phyloP scores from a whole-genome alignment of 257 asterid species.

The Linderniella brevidens region DNA sequence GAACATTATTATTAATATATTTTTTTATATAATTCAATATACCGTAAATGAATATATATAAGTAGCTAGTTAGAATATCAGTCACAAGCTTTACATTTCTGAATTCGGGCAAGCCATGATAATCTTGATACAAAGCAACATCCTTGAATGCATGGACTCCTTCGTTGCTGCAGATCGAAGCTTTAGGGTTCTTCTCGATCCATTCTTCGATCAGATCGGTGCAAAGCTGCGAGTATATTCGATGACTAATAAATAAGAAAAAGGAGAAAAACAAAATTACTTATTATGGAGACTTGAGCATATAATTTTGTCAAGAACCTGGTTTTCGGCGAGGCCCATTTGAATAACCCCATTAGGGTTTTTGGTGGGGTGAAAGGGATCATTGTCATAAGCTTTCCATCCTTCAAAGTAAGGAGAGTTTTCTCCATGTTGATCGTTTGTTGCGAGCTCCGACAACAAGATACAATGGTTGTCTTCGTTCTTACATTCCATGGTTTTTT shows the following conservation, averaged over 20 bases:
- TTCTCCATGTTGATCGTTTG: conserved; percentile 57
- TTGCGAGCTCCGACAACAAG: conserved; percentile 41
- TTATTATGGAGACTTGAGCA: no score
- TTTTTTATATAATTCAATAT: background rate
- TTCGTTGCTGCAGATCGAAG: conserved; percentile 54
- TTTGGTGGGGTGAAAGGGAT: conserved; percentile 50
- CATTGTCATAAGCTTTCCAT: conserved; percentile 65
- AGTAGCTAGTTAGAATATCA: background rate
- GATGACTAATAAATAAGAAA: background rate
- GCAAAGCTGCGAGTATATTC: conserved; percentile 33
- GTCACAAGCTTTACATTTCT: conserved; percentile 24
- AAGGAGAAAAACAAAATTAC: no score
- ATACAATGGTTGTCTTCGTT: conserved; percentile 13
- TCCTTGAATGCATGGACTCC: conserved; percentile 40
- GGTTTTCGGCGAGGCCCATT: conserved; percentile 90
- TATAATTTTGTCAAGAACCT: conserved; percentile 30
- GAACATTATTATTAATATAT: background rate
- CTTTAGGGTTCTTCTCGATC: conserved; percentile 38
- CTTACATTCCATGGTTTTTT: conserved; percentile 29
- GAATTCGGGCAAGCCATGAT: conserved; percentile 64
- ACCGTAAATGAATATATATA: background rate
- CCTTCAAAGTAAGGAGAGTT: conserved; percentile 80
- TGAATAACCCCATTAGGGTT: conserved; percentile 75
- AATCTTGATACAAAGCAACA: conserved; percentile 59
- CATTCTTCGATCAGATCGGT: conserved; percentile 43